These are phyloP conservation scores for Gloeophyllum trabeum DNA, from an alignment of 768 basidiomycete genomes.

Conservation along the genomic window DNA sequence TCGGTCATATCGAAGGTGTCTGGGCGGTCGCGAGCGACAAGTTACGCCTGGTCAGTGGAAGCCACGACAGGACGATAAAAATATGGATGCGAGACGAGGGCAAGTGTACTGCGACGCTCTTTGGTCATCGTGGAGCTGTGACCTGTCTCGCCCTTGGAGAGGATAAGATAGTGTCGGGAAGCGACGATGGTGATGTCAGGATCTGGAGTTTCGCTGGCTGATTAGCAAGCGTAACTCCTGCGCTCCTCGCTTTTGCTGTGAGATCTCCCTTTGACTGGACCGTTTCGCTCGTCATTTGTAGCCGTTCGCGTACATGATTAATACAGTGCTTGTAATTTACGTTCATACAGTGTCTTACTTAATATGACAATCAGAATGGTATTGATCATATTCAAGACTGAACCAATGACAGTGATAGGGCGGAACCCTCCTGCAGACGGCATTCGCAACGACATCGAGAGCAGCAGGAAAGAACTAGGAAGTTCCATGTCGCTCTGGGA, in stretches of 20 bases:
- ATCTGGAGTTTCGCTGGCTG: conserved; percentile 58
- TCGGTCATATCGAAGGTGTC: conserved; percentile 97
- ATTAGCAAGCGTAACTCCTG: neutral
- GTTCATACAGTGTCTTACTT: neutral
- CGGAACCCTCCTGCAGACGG: too few species aligned
- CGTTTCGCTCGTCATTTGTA: too few species aligned
- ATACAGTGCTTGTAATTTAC: neutral
- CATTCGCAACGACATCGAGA: too few species aligned
- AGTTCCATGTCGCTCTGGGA: too few species aligned
- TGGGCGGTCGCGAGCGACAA: conserved; percentile 94
- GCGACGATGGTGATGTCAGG: conserved; percentile 82
- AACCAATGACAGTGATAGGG: neutral
- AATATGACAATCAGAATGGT: neutral
- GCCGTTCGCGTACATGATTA: neutral
- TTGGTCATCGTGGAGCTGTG: conserved; percentile 91
- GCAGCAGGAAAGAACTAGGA: too few species aligned
- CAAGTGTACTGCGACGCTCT: conserved; percentile 77
- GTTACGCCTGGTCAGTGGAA: conserved; percentile 82
- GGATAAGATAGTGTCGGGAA: conserved; percentile 94
- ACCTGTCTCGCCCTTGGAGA: conserved; percentile 85
- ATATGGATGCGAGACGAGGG: conserved; percentile 93
- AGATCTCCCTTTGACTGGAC: too few species aligned
- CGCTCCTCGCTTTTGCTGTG: too few species aligned
- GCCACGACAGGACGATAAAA: conserved; percentile 97
- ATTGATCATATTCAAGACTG: neutral